These are phyloP conservation scores for Immersiella caudata DNA, from an alignment of 495 filamentous ascomycete genomes.

Conservation along the genomic window DNA sequence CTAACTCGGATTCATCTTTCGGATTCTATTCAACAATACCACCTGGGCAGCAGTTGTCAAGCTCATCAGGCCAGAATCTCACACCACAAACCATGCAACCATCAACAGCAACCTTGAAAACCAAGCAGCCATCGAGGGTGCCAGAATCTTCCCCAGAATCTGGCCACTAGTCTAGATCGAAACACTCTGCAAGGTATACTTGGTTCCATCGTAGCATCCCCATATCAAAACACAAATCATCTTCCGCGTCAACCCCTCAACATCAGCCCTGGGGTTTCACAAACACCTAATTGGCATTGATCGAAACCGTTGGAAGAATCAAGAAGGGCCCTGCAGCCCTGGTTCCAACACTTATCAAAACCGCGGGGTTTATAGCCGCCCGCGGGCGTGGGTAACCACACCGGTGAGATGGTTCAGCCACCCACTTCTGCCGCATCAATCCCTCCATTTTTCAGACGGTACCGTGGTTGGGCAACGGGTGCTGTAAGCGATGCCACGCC, in stretches of 20 bases:
- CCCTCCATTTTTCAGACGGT: not conserved
- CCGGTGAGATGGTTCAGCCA: conserved; percentile 16
- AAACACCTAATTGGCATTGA: not conserved
- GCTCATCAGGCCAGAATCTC: not conserved
- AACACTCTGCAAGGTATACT: not conserved
- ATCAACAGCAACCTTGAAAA: not conserved
- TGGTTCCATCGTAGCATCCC: not conserved
- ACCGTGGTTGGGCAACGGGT: not conserved
- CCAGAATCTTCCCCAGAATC: not conserved
- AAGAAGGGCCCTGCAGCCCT: conserved; percentile 4
- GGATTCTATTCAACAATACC: too few relatives aligned
- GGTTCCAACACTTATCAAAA: not conserved
- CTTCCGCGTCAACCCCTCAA: not conserved
- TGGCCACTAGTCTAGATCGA: not conserved
- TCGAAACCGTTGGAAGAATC: not conserved
- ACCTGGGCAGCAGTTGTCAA: too few relatives aligned
- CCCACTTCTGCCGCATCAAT: conserved; percentile 2
- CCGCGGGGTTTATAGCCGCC: not conserved
- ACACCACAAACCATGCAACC: not conserved
- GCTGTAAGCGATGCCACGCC: not conserved
- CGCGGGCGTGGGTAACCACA: conserved; percentile 13
- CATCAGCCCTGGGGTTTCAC: not conserved
- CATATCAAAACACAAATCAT: conserved; percentile 8
- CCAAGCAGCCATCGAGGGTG: not conserved
- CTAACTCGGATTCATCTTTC: too few relatives aligned